Percentiles rank a stretch among this genome's conserved stretches.
phyloP scores from a whole-genome alignment of 192 early-diverging fungal genomes.

The Spinellus fusiger region DNA sequence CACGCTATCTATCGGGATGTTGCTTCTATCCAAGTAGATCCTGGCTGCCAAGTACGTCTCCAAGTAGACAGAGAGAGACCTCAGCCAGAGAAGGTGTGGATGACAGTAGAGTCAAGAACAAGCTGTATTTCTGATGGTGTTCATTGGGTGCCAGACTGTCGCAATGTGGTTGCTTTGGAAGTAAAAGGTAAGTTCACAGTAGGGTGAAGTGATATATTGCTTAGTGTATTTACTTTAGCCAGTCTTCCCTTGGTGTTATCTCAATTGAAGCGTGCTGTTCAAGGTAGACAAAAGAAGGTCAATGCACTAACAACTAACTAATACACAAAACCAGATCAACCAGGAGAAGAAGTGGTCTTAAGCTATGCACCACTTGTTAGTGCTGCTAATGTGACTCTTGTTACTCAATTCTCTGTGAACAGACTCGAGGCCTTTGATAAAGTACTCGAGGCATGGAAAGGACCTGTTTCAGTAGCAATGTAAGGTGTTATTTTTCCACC shows the following conservation, averaged over 20 bases:
- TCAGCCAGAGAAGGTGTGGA: neutral
- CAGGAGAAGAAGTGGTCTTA: neutral
- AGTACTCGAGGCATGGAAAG: constrained; percentile 36
- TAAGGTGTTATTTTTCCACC: constrained; percentile 2
- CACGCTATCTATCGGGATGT: neutral
- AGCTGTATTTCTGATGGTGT: neutral
- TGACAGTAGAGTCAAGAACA: neutral
- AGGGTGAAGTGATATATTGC: neutral
- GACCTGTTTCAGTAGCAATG: constrained; percentile 44
- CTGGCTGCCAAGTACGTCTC: neutral
- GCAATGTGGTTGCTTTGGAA: neutral
- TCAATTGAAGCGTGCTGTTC: neutral
- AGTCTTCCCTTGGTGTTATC: neutral
- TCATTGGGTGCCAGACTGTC: neutral
- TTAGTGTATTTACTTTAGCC: neutral
- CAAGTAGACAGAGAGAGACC: neutral
- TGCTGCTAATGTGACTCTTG: constrained; percentile 30
- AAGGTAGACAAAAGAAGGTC: too few species aligned
- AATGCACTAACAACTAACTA: neutral
- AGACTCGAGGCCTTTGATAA: constrained; percentile 40
- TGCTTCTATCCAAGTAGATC: neutral
- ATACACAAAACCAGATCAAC: neutral
- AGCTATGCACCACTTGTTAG: too few species aligned
- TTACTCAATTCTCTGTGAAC: constrained; percentile 50
- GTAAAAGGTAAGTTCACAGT: neutral